Evolutionary conservation across 768 basidiomycete genomes (phyloP).

Genomic region (Mycena alexandri): DNA sequence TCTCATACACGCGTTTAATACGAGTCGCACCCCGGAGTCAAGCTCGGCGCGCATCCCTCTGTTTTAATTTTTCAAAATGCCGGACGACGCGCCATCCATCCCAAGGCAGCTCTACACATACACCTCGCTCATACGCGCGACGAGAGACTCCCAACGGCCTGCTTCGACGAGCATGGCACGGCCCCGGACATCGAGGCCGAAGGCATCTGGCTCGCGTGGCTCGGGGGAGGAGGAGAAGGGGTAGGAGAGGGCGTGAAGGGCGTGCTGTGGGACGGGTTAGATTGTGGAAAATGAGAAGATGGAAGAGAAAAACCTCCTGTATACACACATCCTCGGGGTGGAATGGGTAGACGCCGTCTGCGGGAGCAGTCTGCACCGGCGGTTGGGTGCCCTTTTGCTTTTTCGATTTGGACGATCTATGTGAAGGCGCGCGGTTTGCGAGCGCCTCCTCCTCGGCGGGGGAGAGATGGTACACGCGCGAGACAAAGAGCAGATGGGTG

Average conservation of each 20-base stretch:
- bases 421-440: constrained; percentile 55
- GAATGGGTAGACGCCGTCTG: constrained; percentile 76
- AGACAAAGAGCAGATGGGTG: constrained; percentile 80
- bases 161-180: constrained; percentile 73
- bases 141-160: constrained; percentile 55
- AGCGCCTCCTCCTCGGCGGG: constrained; percentile 73
- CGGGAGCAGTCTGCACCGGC: constrained; percentile 44
- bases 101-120: constrained; percentile 40
- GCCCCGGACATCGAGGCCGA: constrained; percentile 79
- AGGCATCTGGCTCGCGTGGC: constrained; percentile 72
- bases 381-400: constrained; percentile 37
- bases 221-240: constrained; percentile 64
- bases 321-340: constrained; percentile 90
- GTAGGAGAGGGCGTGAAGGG: constrained; percentile 64
- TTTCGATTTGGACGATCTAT: constrained; percentile 50
- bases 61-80: no score
- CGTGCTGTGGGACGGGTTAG: constrained; percentile 52
- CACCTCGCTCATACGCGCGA: constrained; percentile 52
- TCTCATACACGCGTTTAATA: no score
- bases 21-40: no score
- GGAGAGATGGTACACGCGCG: constrained; percentile 82
- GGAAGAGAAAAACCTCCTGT: constrained; percentile 67
- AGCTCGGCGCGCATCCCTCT: no score
- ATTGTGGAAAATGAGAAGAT: no score
- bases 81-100: no score